Evolutionary conservation across 2,329 filamentous ascomycete genomes (phyloP), one percentile per base, ranked within the genome.

Genomic region (Neonectria punicea): DNA sequence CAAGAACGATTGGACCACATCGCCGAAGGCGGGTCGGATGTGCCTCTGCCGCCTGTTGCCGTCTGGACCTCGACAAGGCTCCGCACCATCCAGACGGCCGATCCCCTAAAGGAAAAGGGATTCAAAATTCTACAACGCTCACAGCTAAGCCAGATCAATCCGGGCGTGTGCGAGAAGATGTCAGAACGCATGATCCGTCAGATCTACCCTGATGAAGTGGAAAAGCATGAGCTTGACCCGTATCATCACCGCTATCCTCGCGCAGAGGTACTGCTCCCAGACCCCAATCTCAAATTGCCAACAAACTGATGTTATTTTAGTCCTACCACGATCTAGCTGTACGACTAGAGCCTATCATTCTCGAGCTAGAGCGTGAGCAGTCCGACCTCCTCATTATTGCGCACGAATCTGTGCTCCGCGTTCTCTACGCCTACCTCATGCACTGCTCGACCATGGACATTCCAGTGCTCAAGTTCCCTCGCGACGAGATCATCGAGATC

Each of bases 271-370:
- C 36, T 43, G 13, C 34, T 43, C n/a, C 32, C 54, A 36, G 1
- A 16, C n/a, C 44, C 34, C 22, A 34, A 30, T 20, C 13, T 22
- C 20, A 7, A 16, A 39, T n/a, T 5, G 30, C 4, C 43, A 49
- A 28, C 16, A 57, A 60, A 30, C 63, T 65, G 41, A 71, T 58
- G 39, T 41, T 16, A 28, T 28, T 18, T 32, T 72, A 97, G 92
- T 98, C 95, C 9, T 99, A 99, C 80, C 96, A 99, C 78, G 96
- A 99, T 76, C 89, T 99, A 47, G 96, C 96, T n/a, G 96, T 99
- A 65, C 93, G 96, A 22, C 89, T 99, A 51, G 96, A 99, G 78
- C 97, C 96, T 44, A 97, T 99, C 75, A 99, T 99, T 75, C 88
- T 99, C 32, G 96, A 99, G 78, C 87, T 99, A 14, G 96, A 99